These are phyloP conservation scores for Amaranthus cruentus DNA, from an alignment of 148 eudicot species.

Conservation along the genomic window DNA sequence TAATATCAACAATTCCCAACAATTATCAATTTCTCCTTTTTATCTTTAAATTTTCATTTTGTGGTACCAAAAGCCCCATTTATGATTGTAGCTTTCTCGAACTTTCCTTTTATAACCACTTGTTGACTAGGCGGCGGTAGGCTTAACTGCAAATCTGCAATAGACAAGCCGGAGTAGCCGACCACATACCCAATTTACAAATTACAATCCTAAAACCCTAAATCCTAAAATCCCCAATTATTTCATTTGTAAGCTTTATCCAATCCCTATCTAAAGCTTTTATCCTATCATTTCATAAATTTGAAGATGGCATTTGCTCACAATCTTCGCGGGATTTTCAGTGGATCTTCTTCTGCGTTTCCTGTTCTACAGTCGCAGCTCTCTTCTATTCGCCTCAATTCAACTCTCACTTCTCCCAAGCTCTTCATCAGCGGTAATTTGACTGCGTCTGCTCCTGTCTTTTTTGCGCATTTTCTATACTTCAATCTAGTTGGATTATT, in stretches of 20 bases:
- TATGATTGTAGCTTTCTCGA: not conserved
- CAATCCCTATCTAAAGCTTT: no score
- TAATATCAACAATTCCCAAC: no score
- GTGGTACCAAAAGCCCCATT: no score
- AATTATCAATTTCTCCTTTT: no score
- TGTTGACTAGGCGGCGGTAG: no score
- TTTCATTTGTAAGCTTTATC: no score
- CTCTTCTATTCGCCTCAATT: slow-evolving; percentile 43
- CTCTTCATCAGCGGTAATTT: slow-evolving; percentile 70
- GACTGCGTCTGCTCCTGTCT: not conserved
- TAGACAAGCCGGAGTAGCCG: no score
- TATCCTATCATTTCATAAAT: not conserved
- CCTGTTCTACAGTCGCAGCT: slow-evolving; percentile 41
- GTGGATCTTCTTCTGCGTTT: slow-evolving; percentile 29
- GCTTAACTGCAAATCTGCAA: no score
- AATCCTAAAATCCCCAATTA: slow-evolving; percentile 16
- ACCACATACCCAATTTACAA: not conserved
- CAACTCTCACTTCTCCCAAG: slow-evolving; percentile 77
- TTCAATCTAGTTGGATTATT: no score
- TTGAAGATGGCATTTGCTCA: slow-evolving; percentile 55
- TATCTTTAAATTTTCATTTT: no score
- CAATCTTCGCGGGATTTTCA: slow-evolving; percentile 47
- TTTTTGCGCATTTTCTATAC: not conserved
- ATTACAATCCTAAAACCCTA: not conserved
- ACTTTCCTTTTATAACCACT: not conserved